phyloP scores from a whole-genome alignment of 2,329 filamentous ascomycete genomes.

The Exophiala dermatitidis region DNA sequence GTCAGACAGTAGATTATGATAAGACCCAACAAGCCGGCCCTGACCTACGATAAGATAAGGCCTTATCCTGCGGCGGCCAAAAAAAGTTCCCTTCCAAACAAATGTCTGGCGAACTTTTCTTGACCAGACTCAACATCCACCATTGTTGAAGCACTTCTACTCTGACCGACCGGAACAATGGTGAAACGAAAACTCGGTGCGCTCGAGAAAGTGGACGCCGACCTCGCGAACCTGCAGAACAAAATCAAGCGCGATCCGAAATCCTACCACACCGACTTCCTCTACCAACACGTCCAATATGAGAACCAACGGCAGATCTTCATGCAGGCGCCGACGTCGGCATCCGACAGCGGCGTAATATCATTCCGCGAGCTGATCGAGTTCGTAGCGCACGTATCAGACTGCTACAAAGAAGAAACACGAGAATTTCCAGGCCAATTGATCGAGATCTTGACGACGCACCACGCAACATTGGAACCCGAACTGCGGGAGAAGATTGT shows the following conservation, averaged over 20 bases:
- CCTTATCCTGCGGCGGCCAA: too few relatives aligned
- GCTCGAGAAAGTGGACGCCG: conserved; percentile 90
- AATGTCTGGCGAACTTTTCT: too few relatives aligned
- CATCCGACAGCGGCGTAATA: conserved; percentile 63
- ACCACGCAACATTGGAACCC: conserved; percentile 73
- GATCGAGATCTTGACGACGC: conserved; percentile 68
- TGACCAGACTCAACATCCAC: too few relatives aligned
- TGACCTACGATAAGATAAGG: too few relatives aligned
- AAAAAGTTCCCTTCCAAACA: too few relatives aligned
- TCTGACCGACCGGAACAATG: conserved; percentile 41
- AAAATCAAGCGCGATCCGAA: conserved; percentile 82
- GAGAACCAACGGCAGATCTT: conserved; percentile 87
- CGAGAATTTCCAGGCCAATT: conserved; percentile 70
- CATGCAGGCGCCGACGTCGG: conserved; percentile 70
- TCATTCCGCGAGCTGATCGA: conserved; percentile 88
- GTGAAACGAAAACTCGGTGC: conserved; percentile 85
- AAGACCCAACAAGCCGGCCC: too few relatives aligned
- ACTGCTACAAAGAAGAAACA: conserved; percentile 82
- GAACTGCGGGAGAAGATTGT: conserved; percentile 93
- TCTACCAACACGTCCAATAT: conserved; percentile 85
- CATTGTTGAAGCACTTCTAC: too few relatives aligned
- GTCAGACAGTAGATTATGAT: too few relatives aligned
- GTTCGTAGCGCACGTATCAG: conserved; percentile 85
- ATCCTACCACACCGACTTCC: conserved; percentile 84
- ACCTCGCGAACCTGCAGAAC: conserved; percentile 82